A percentile compares a stretch with the other conserved stretches of the same genome.
Evolutionary conservation across 2,329 filamentous ascomycete species (phyloP).

Genomic region (Gremmenia infestans): DNA sequence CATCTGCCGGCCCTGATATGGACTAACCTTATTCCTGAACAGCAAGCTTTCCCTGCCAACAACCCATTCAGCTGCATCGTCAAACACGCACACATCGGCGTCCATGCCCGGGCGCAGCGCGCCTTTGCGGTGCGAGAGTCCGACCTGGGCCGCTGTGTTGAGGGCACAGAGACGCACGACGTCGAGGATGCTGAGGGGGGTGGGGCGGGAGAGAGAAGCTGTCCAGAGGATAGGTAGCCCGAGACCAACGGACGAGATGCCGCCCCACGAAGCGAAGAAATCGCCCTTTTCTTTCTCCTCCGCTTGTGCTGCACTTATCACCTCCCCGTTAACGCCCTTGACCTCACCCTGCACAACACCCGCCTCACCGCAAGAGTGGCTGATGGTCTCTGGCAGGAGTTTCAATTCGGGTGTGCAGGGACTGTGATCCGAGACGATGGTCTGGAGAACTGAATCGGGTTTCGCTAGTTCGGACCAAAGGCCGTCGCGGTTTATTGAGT

Average conservation of each 20-base stretch:
- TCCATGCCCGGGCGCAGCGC: conserved; percentile 76
- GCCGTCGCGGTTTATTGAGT: conserved; percentile 51
- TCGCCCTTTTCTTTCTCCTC: conserved; percentile 56
- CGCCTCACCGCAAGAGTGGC: conserved; percentile 30
- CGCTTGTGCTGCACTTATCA: conserved; percentile 30
- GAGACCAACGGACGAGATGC: conserved; percentile 88
- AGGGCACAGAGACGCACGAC: conserved; percentile 80
- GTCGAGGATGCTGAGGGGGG: conserved; percentile 52
- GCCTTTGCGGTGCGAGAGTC: conserved; percentile 77
- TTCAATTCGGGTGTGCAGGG: conserved; percentile 95
- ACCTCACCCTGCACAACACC: conserved; percentile 10
- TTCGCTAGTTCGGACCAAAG: conserved; percentile 77
- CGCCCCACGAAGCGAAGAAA: conserved; percentile 95
- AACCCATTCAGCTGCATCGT: conserved; percentile 74
- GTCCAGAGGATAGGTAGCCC: conserved; percentile 79
- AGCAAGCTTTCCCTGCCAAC: conserved; percentile 76
- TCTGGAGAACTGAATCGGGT: conserved; percentile 75
- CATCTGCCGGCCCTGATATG: conserved; percentile 56
- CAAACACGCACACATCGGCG: conserved; percentile 88
- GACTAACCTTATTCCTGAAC: conserved; percentile 41
- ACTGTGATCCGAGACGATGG: conserved; percentile 91
- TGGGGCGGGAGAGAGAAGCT: conserved; percentile 40
- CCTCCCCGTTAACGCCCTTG: conserved; percentile 24
- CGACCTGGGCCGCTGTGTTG: conserved; percentile 85
- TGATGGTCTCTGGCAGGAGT: conserved; percentile 66